A percentile compares a stretch with the other conserved stretches of the same genome.
These are phyloP conservation scores for Zymoseptoria pseudotritici DNA, from an alignment of 2,329 filamentous ascomycete genomes.

Conservation along the genomic window DNA sequence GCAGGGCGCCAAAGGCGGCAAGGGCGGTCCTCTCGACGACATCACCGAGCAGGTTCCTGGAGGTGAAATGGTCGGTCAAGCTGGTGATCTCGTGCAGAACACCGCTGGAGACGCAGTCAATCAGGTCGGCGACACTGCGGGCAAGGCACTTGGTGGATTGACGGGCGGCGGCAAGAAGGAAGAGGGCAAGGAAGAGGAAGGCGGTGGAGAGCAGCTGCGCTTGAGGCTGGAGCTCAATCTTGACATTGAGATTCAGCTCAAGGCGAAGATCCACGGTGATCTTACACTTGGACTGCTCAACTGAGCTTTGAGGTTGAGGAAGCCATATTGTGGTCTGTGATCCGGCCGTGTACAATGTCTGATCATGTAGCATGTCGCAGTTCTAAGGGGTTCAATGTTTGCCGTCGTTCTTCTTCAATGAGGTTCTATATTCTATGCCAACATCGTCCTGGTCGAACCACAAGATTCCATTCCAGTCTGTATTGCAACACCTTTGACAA, in stretches of 20 bases:
- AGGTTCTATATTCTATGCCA: neutral
- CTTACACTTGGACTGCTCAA: conserved; percentile 49
- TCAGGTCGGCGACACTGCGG: conserved; percentile 38
- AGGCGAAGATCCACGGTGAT: conserved; percentile 59
- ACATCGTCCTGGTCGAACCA: neutral
- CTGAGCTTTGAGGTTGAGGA: conserved; percentile 11
- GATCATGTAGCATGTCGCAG: neutral
- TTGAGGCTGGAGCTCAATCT: conserved; percentile 53
- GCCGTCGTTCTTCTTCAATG: neutral
- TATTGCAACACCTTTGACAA: neutral
- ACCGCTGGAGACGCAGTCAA: conserved; percentile 43
- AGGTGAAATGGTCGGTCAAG: conserved; percentile 46
- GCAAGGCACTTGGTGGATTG: conserved; percentile 42
- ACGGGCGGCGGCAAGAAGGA: conserved; percentile 34
- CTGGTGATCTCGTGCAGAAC: conserved; percentile 49
- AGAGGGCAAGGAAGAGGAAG: conserved; percentile 24
- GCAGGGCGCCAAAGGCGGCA: conserved; percentile 36
- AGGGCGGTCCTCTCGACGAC: conserved; percentile 45
- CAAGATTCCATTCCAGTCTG: neutral
- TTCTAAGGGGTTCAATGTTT: neutral
- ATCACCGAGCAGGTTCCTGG: conserved; percentile 49
- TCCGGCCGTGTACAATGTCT: neutral
- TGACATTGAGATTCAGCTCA: conserved; percentile 56
- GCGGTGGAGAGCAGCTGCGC: conserved; percentile 46
- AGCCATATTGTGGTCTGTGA: neutral